Conservation (phyloP, 305 asterid species). For the Fraxinus platypoda region DNA sequence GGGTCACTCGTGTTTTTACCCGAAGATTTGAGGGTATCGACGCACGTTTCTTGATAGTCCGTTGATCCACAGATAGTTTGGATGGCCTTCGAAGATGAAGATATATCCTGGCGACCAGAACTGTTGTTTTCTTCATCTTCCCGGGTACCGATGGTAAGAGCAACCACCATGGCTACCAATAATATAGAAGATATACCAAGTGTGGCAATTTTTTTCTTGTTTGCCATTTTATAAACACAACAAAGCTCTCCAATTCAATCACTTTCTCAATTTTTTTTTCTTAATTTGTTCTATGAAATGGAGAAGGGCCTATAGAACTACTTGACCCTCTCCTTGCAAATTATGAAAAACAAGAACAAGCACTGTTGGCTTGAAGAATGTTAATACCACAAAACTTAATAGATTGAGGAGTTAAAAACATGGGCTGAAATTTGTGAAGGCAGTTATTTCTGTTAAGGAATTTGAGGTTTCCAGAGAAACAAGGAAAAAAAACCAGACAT, state of each 20-base stretch:
- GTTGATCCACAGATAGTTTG: constrained; percentile 30
- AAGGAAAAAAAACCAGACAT: not conserved
- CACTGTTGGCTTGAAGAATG: not conserved
- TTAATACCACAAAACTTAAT: not conserved
- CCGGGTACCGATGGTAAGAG: not conserved
- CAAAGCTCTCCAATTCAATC: not conserved
- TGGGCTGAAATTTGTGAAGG: not conserved
- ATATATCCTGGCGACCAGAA: not conserved
- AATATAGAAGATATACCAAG: not conserved
- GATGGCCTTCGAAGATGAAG: constrained; percentile 23
- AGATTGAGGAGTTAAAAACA: not conserved
- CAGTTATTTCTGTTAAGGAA: not conserved
- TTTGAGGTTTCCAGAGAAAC: not conserved
- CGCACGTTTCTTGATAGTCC: constrained; percentile 29
- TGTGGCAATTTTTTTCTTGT: constrained; percentile 8
- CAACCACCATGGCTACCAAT: constrained; percentile 12
- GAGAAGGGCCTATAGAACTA: not conserved
- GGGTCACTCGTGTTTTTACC: constrained; percentile 23
- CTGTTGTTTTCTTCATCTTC: not conserved
- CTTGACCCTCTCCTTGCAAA: constrained; percentile 10
- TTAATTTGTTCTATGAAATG: not conserved
- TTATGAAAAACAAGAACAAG: constrained; percentile 1
- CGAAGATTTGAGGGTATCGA: constrained; percentile 26
- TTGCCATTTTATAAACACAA: not conserved
- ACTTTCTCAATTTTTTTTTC: not conserved